Conservation (phyloP, 2,329 filamentous ascomycete species). For the Anthostomella pinea region DNA sequence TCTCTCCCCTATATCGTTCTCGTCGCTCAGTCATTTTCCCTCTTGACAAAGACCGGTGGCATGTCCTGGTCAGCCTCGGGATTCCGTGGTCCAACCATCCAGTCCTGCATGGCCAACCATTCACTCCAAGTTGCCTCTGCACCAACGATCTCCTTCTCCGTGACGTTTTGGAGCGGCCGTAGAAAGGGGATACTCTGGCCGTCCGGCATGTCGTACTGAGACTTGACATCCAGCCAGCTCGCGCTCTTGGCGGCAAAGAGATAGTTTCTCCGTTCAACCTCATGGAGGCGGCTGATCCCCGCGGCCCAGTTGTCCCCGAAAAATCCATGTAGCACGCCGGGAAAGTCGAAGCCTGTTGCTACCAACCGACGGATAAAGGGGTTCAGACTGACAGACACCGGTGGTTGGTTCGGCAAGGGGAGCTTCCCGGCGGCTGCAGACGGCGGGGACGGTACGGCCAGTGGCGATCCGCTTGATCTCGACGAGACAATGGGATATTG, state of each 20-base stretch:
- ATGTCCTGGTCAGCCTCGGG: constrained; percentile 43
- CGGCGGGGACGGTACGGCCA: constrained; percentile 31
- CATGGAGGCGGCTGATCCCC: constrained; percentile 79
- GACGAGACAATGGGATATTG: constrained; percentile 44
- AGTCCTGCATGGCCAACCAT: constrained; percentile 96
- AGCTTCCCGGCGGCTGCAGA: constrained; percentile 26
- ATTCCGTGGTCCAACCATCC: constrained; percentile 88
- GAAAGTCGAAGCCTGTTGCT: constrained; percentile 85
- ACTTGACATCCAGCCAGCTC: constrained; percentile 85
- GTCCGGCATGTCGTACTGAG: constrained; percentile 81
- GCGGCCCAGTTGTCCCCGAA: constrained; percentile 90
- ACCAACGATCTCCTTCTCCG: constrained; percentile 74
- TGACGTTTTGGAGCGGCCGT: constrained; percentile 72
- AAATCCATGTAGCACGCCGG: constrained; percentile 86
- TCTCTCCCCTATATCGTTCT: not conserved
- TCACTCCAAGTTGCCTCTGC: constrained; percentile 89
- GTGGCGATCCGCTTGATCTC: constrained; percentile 33
- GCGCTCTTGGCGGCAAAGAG: constrained; percentile 93
- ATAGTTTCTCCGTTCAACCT: constrained; percentile 89
- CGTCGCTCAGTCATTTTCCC: constrained; percentile 25
- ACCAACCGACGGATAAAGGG: constrained; percentile 90
- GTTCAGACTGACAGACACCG: constrained; percentile 63
- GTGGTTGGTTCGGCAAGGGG: constrained; percentile 27
- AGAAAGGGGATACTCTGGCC: constrained; percentile 86
- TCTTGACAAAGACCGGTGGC: constrained; percentile 31